These are phyloP conservation scores for Leptographium lundbergii DNA, from an alignment of 2,329 filamentous ascomycete genomes.

Conservation along the genomic window DNA sequence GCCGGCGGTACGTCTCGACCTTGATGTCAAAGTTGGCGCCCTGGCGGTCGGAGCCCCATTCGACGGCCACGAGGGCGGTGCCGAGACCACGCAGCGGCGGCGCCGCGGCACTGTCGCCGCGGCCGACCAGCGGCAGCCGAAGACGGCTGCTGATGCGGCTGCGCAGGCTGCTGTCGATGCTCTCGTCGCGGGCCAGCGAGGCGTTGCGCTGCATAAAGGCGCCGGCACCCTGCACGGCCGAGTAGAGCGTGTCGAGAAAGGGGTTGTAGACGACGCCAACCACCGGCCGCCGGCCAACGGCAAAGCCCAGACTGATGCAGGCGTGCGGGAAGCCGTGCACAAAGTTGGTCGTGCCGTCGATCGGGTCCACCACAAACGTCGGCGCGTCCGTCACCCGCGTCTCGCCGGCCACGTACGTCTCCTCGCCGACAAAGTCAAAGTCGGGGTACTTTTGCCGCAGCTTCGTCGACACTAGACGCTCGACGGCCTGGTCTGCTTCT, in stretches of 20 bases:
- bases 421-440: conserved; percentile 59
- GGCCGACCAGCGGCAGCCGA: conserved; percentile 25
- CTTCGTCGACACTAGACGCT: conserved; percentile 44
- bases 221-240: conserved; percentile 54
- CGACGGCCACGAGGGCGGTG: conserved; percentile 52
- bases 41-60: conserved; percentile 59
- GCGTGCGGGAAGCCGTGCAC: conserved; percentile 64
- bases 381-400: conserved; percentile 48
- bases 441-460: conserved; percentile 40
- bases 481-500: conserved; percentile 53
- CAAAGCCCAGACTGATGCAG: conserved; percentile 64
- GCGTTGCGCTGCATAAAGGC: conserved; percentile 42
- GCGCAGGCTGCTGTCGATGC: background rate
- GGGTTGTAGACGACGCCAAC: conserved; percentile 75
- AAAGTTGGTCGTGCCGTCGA: conserved; percentile 75
- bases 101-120: conserved; percentile 27
- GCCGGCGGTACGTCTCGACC: conserved; percentile 48
- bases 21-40: conserved; percentile 63
- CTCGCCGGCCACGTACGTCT: conserved; percentile 59
- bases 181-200: conserved; percentile 22
- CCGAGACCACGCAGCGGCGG: conserved; percentile 48
- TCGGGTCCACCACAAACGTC: conserved; percentile 72
- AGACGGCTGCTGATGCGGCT: conserved; percentile 9
- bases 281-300: conserved; percentile 45
- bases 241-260: conserved; percentile 56